Evolutionary conservation across 306 rosid species (phyloP).

Genomic region (Myrica gale): DNA sequence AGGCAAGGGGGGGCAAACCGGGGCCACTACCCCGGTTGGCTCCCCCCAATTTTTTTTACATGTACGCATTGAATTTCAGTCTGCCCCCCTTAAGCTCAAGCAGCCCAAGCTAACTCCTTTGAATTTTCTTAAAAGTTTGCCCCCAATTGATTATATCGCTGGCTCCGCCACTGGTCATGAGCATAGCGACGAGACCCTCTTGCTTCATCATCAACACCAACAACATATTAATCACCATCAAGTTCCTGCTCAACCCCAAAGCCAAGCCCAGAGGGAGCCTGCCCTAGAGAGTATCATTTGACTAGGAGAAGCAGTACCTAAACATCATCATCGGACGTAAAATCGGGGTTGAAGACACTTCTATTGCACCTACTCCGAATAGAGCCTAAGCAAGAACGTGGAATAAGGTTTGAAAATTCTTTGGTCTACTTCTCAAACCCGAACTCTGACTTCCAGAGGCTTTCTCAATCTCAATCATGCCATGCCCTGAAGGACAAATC

Average conservation of each 20-base stretch:
- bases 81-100: no score
- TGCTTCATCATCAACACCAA: constrained; percentile 26
- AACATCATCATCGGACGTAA: not conserved
- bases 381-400: constrained; percentile 40
- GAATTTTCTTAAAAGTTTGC: no score
- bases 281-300: no score
- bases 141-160: no score
- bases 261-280: no score
- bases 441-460: not conserved
- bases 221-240: constrained; percentile 24
- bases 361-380: constrained; percentile 1
- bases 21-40: no score
- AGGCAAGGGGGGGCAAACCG: no score
- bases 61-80: no score
- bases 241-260: not conserved
- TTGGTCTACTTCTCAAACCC: not conserved
- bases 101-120: no score
- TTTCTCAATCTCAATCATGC: constrained; percentile 27
- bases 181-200: constrained; percentile 26
- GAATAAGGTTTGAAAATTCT: constrained; percentile 43
- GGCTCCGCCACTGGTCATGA: not conserved
- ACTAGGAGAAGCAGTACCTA: not conserved
- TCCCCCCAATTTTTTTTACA: no score
- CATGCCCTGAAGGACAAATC: constrained; percentile 26
- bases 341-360: constrained; percentile 32